These are phyloP conservation scores for Lathyrus tuberosus DNA, from an alignment of 306 rosid genomes.

Conservation along the genomic window DNA sequence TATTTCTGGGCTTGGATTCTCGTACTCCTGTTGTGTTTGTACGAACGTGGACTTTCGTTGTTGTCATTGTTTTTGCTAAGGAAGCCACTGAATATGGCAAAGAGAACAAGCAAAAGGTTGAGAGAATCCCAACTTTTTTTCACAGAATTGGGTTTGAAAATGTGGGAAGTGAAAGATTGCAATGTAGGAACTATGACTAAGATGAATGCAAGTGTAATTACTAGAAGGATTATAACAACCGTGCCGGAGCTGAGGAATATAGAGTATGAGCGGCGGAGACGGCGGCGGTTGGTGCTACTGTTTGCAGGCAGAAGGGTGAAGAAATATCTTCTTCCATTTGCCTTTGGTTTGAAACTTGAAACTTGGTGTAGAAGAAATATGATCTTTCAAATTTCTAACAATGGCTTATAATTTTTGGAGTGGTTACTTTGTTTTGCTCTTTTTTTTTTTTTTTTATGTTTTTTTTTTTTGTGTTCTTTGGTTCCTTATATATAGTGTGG, in stretches of 20 bases:
- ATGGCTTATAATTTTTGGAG: not conserved
- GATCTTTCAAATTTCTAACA: not conserved
- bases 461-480: constrained; percentile 27
- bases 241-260: constrained; percentile 57
- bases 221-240: constrained; percentile 48
- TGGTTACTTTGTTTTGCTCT: constrained; percentile 18
- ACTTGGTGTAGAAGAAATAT: constrained; percentile 4
- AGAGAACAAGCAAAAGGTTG: constrained; percentile 75
- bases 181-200: constrained; percentile 60
- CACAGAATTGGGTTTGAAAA: constrained; percentile 66
- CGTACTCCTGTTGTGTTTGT: constrained; percentile 29
- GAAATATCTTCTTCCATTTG: constrained; percentile 51
- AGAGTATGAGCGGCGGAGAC: constrained; percentile 57
- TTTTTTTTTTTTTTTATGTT: no score
- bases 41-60: constrained; percentile 40
- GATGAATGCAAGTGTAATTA: constrained; percentile 48
- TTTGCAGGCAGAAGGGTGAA: constrained; percentile 67
- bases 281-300: constrained; percentile 34
- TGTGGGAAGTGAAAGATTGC: constrained; percentile 51
- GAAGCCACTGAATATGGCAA: constrained; percentile 84
- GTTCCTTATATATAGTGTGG: constrained; percentile 35
- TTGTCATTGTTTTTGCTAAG: constrained; percentile 53
- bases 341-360: constrained; percentile 1
- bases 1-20: constrained; percentile 46
- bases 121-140: constrained; percentile 84